phyloP scores from a whole-genome alignment of 352 stramenopile species.

The Elongisporangium undulatum region DNA sequence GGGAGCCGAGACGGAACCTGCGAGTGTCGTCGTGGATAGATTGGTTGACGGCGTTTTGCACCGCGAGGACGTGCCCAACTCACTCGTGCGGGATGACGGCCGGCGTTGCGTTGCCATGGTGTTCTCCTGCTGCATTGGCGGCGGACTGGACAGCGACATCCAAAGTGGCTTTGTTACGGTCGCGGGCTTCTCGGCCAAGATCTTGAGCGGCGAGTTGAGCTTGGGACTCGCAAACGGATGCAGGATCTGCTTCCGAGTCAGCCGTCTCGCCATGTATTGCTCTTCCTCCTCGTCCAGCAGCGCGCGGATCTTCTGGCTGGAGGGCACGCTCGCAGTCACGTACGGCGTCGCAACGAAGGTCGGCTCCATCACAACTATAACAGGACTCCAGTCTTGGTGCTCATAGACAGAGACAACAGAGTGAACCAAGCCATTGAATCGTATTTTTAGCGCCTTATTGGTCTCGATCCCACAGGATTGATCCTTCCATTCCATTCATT shows the following conservation, averaged over 20 bases:
- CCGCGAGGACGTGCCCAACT: constrained; percentile 1
- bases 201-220: constrained; percentile 36
- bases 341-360: constrained; percentile 56
- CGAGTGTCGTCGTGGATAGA: background rate
- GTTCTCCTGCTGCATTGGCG: background rate
- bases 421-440: background rate
- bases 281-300: constrained; percentile 51
- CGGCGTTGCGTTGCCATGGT: background rate
- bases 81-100: background rate
- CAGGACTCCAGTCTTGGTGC: background rate
- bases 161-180: constrained; percentile 14
- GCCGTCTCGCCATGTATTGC: constrained; percentile 35
- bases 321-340: constrained; percentile 22
- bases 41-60: background rate
- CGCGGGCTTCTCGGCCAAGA: background rate
- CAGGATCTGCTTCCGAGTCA: constrained; percentile 29
- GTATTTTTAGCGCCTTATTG: background rate
- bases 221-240: constrained; percentile 43
- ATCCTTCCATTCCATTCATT: background rate
- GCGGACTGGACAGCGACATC: constrained; percentile 9
- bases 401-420: no score
- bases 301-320: constrained; percentile 38
- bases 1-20: background rate
- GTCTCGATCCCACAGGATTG: background rate
- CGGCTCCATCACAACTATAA: constrained; percentile 35